Percentiles rank a stretch among this genome's conserved stretches.
phyloP scores from a whole-genome alignment of 1,284 basidiomycete species.

The Spongispora temasekensis region DNA sequence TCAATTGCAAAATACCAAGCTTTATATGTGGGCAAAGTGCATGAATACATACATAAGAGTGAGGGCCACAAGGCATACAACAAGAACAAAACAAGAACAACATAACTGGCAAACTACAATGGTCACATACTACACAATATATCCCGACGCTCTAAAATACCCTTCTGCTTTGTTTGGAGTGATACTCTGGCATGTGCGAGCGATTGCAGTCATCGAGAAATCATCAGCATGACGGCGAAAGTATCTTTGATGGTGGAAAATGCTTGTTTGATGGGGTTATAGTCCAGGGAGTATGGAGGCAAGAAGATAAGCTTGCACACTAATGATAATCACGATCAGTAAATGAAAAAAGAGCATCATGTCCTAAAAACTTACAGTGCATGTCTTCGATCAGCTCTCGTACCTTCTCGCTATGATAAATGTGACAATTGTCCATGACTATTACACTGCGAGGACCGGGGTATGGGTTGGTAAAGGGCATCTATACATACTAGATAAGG shows the following conservation, averaged over 20 bases:
- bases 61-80: too few species aligned
- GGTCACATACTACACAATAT: conserved; percentile 1
- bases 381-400: too few species aligned
- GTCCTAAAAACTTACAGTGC: too few species aligned
- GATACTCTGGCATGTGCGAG: conserved; percentile 9
- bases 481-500: background rate
- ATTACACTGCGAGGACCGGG: conserved; percentile 1
- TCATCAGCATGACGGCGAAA: background rate
- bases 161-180: conserved; percentile 7
- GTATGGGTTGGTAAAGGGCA: conserved; percentile 1
- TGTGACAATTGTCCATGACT: conserved; percentile 1
- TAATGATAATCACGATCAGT: background rate
- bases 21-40: too few species aligned
- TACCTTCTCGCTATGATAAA: too few species aligned
- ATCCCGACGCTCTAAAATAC: conserved; percentile 8
- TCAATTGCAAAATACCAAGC: too few species aligned
- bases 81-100: too few species aligned
- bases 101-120: too few species aligned
- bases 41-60: too few species aligned
- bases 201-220: background rate
- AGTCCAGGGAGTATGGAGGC: background rate
- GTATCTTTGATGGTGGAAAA: conserved; percentile 3
- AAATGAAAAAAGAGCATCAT: background rate
- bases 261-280: background rate
- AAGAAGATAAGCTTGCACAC: background rate